Conservation (phyloP, 2,329 filamentous ascomycete species). For the Thelonectria rubi region DNA sequence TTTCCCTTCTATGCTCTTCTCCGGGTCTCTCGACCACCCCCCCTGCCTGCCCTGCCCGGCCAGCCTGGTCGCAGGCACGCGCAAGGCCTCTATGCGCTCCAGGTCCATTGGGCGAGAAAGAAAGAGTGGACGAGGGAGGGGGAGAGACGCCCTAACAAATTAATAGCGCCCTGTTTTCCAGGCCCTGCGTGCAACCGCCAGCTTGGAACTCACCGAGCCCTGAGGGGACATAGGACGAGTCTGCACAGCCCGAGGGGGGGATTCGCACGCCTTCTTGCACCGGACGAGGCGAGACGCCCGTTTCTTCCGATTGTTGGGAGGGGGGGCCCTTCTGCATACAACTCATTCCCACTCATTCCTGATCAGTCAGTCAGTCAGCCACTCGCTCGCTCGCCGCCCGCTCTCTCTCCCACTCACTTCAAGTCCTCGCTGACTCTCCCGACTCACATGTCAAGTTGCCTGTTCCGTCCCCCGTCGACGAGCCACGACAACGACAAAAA, state of each 20-base stretch:
- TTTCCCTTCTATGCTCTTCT: constrained; percentile 23
- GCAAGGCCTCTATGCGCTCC: background rate
- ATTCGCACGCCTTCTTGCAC: background rate
- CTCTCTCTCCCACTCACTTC: background rate
- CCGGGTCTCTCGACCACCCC: constrained; percentile 1
- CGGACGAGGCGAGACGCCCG: background rate
- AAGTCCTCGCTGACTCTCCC: too few relatives aligned
- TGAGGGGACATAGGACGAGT: background rate
- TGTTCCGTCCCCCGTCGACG: too few relatives aligned
- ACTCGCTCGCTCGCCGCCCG: too few relatives aligned
- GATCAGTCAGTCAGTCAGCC: too few relatives aligned
- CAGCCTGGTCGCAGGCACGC: constrained; percentile 4
- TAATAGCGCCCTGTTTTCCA: constrained; percentile 13
- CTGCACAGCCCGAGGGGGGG: background rate
- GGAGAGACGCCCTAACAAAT: constrained; percentile 9
- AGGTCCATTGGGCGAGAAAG: background rate
- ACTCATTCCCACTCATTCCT: constrained; percentile 1
- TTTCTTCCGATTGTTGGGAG: constrained; percentile 7
- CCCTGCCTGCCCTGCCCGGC: constrained; percentile 2
- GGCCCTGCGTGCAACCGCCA: constrained; percentile 13
- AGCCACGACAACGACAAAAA: background rate
- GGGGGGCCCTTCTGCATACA: background rate
- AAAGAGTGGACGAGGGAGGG: constrained; percentile 15
- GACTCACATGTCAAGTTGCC: too few relatives aligned
- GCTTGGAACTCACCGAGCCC: constrained; percentile 4